A percentile compares a stretch with the other conserved stretches of the same genome.
phyloP scores from a whole-genome alignment of 2,329 filamentous ascomycete genomes.

The Moelleriella libera region DNA sequence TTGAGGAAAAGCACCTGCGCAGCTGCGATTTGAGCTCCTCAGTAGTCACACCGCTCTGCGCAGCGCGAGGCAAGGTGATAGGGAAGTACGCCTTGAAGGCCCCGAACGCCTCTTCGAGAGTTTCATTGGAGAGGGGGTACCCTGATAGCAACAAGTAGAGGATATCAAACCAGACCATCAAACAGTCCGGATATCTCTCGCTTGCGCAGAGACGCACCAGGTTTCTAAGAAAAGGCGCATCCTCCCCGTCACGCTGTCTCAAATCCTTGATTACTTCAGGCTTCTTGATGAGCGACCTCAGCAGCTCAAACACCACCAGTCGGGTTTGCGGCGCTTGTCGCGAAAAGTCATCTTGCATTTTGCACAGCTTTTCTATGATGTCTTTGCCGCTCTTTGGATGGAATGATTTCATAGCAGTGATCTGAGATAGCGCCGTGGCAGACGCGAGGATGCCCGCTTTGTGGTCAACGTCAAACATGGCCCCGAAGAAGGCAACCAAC shows the following conservation, averaged over 20 bases:
- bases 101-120: conserved; percentile 36
- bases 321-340: conserved; percentile 37
- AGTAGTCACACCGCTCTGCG: conserved; percentile 37
- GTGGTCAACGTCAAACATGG: conserved; percentile 45
- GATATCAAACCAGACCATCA: conserved; percentile 43
- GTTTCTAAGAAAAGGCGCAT: conserved; percentile 30
- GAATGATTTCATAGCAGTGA: conserved; percentile 36
- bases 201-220: conserved; percentile 36
- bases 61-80: conserved; percentile 37
- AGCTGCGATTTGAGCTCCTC: conserved; percentile 40
- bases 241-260: conserved; percentile 26
- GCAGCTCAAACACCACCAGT: conserved; percentile 35
- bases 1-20: conserved; percentile 38
- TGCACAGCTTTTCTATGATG: conserved; percentile 34
- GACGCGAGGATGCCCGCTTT: conserved; percentile 43
- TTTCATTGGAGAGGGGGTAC: conserved; percentile 29
- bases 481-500: conserved; percentile 39
- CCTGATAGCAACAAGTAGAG: conserved; percentile 28
- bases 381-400: conserved; percentile 30
- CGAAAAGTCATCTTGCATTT: conserved; percentile 42
- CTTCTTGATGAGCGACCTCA: conserved; percentile 28
- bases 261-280: conserved; percentile 27
- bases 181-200: conserved; percentile 42
- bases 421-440: conserved; percentile 33
- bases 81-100: conserved; percentile 47